Evolutionary conservation across 129 eudicot genomes (phyloP).

Genomic region (Lactuca saligna): DNA sequence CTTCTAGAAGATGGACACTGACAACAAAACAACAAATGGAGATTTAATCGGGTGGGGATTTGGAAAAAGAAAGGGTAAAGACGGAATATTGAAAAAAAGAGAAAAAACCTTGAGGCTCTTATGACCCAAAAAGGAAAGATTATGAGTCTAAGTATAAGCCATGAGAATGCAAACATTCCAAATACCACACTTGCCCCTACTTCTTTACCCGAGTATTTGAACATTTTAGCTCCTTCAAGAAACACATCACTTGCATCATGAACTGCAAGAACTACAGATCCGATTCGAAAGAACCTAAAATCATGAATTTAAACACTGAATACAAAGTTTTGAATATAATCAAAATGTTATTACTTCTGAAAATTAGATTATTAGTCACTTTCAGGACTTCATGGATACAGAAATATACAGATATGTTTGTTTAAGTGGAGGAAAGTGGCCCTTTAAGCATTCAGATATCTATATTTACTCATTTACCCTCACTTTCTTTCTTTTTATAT

Average conservation of each 20-base stretch:
- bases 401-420: no score
- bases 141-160: slow-evolving; percentile 68
- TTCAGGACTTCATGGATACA: no score
- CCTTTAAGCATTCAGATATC: no score
- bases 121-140: slow-evolving; percentile 81
- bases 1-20: slow-evolving; percentile 55
- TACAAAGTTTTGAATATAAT: no score
- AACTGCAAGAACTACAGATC: slow-evolving; percentile 61
- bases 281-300: slow-evolving; percentile 64
- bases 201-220: slow-evolving; percentile 70
- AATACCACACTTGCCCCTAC: slow-evolving; percentile 67
- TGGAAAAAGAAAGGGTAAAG: background rate
- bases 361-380: no score
- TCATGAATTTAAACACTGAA: background rate
- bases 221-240: slow-evolving; percentile 77
- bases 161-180: slow-evolving; percentile 74
- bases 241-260: slow-evolving; percentile 92
- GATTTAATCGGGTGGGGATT: background rate
- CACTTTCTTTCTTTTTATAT: no score
- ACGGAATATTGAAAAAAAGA: background rate
- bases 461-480: no score
- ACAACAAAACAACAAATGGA: slow-evolving; percentile 8
- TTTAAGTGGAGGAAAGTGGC: no score
- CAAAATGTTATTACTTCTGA: background rate
- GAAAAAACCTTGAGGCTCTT: slow-evolving; percentile 59